These are phyloP conservation scores for Talaromyces sp. DNA, from an alignment of 2,329 filamentous ascomycete species.

Conservation along the genomic window DNA sequence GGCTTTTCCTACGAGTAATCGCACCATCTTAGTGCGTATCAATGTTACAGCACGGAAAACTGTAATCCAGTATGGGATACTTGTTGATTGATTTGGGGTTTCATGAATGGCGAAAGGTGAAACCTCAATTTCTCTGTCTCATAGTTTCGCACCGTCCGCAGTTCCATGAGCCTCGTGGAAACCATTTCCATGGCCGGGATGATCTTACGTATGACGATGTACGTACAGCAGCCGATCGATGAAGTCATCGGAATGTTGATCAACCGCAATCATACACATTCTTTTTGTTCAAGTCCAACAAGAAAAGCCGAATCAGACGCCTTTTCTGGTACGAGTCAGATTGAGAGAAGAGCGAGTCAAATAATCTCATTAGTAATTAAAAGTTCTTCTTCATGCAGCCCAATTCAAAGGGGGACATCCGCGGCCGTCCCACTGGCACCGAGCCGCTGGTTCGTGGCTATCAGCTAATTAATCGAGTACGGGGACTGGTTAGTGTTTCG, in stretches of 20 bases:
- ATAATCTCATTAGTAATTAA: not conserved
- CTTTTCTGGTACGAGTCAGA: not conserved
- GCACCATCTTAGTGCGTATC: not conserved
- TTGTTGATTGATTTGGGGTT: not conserved
- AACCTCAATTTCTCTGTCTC: not conserved
- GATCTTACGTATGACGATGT: not conserved
- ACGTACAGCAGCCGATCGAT: not conserved
- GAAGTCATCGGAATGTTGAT: constrained; percentile 11
- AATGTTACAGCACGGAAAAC: not conserved
- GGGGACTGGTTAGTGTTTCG: not conserved
- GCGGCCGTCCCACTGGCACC: constrained; percentile 9
- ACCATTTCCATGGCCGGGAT: not conserved
- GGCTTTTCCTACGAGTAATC: not conserved
- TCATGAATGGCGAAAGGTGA: not conserved
- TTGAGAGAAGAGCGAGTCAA: not conserved
- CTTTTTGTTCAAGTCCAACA: not conserved
- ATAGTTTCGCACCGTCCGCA: not conserved
- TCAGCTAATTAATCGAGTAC: not conserved
- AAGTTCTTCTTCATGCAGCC: not conserved
- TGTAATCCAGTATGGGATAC: not conserved
- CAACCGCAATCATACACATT: not conserved
- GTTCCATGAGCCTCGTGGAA: not conserved
- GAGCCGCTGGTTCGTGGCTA: constrained; percentile 5
- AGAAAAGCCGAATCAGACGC: not conserved
- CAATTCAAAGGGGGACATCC: constrained; percentile 2